Conservation (phyloP, 768 basidiomycete genomes). For the Leccinum olivaceopallidum region DNA sequence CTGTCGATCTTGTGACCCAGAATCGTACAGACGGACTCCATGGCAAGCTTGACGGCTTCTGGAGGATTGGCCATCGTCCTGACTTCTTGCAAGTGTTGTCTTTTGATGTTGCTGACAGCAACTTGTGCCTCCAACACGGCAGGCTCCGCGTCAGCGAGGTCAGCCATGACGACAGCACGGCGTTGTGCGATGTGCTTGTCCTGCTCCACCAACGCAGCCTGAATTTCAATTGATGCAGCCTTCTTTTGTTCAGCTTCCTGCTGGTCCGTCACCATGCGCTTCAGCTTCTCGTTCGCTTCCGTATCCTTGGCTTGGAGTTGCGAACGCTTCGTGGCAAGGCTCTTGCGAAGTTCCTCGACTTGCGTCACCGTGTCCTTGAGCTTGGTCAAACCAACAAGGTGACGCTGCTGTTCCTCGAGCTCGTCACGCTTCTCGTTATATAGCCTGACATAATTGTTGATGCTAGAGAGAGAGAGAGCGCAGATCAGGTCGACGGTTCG, state of each 20-base stretch:
- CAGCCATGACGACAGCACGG: conserved; percentile 85
- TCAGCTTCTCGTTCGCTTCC: conserved; percentile 96
- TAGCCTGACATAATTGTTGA: conserved; percentile 94
- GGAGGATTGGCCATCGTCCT: conserved; percentile 98
- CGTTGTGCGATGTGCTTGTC: conserved; percentile 89
- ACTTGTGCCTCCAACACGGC: conserved; percentile 93
- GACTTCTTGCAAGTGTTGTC: conserved; percentile 94
- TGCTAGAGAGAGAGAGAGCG: conserved; percentile 48
- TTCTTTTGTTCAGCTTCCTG: conserved; percentile 99
- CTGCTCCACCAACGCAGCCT: conserved; percentile 90
- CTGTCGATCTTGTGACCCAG: conserved; percentile 96
- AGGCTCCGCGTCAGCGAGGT: conserved; percentile 96
- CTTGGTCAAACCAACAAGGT: conserved; percentile 97
- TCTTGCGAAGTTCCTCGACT: conserved; percentile 94
- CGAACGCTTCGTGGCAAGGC: conserved; percentile 89
- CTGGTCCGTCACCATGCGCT: conserved; percentile 97
- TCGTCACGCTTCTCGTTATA: conserved; percentile 97
- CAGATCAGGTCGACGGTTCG: conserved; percentile 6
- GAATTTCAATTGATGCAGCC: conserved; percentile 92
- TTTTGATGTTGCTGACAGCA: conserved; percentile 97
- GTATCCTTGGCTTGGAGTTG: conserved; percentile 92
- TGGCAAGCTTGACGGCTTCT: conserved; percentile 94
- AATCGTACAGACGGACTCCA: conserved; percentile 97
- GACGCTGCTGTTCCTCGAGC: conserved; percentile 97
- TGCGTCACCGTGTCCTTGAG: conserved; percentile 93